A percentile compares a stretch with the other conserved stretches of the same genome.
Evolutionary conservation across 305 asterid species (phyloP).

Genomic region (Striga hermonthica): DNA sequence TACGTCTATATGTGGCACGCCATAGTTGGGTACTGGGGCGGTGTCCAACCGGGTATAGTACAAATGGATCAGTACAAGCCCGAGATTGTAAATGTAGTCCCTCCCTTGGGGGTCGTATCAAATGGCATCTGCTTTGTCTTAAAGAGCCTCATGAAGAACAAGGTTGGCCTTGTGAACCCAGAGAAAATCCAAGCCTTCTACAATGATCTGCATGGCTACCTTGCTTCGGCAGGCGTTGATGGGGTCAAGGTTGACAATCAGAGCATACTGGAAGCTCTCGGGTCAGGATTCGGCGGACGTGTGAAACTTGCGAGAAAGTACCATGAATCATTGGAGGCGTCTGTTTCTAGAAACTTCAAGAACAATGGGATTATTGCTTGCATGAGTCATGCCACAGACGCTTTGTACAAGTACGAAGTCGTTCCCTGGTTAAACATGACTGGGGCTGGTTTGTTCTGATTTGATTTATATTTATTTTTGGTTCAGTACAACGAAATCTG

Average conservation of each 20-base stretch:
- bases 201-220: conserved; percentile 66
- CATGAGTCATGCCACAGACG: conserved; percentile 82
- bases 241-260: conserved; percentile 90
- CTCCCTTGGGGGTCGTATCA: conserved; percentile 66
- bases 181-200: conserved; percentile 57
- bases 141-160: conserved; percentile 51
- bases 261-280: conserved; percentile 78
- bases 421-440: no score
- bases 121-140: conserved; percentile 54
- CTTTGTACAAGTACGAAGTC: conserved; percentile 77
- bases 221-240: conserved; percentile 69
- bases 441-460: no score
- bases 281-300: conserved; percentile 77
- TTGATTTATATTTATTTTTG: conserved; percentile 20
- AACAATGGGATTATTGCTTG: conserved; percentile 78
- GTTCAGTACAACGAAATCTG: conserved; percentile 69
- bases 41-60: conserved; percentile 57
- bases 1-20: conserved; percentile 84
- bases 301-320: conserved; percentile 62
- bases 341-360: conserved; percentile 60
- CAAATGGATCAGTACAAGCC: conserved; percentile 60
- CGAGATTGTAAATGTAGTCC: conserved; percentile 45
- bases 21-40: conserved; percentile 82
- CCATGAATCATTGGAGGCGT: conserved; percentile 69
- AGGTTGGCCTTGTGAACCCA: conserved; percentile 76